These are phyloP conservation scores for Huntiella decipiens DNA, from an alignment of 2,329 filamentous ascomycete species.

Conservation along the genomic window DNA sequence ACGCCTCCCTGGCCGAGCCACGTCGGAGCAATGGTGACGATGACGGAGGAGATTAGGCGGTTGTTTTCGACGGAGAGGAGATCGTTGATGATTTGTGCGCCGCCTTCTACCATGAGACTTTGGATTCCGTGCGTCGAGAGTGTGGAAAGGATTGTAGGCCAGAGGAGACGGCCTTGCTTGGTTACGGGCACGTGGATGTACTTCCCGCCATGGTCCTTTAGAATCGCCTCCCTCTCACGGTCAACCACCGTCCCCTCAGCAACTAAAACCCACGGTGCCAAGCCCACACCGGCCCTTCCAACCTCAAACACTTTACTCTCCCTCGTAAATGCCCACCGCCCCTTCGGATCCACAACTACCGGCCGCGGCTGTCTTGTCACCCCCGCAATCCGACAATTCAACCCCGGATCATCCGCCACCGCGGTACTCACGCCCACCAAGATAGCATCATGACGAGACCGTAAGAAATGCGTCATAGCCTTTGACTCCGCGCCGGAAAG, in stretches of 20 bases:
- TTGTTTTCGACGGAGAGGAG: constrained; percentile 46
- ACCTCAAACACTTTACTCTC: constrained; percentile 47
- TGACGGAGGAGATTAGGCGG: constrained; percentile 52
- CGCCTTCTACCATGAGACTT: constrained; percentile 87
- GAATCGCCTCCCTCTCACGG: constrained; percentile 21
- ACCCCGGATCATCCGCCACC: constrained; percentile 61
- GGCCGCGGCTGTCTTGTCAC: constrained; percentile 51
- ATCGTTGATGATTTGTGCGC: constrained; percentile 63
- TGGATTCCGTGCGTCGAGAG: constrained; percentile 41
- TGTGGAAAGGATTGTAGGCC: constrained; percentile 42
- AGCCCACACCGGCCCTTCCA: constrained; percentile 44
- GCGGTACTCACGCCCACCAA: constrained; percentile 72
- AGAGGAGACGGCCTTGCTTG: constrained; percentile 30
- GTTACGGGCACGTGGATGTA: constrained; percentile 24
- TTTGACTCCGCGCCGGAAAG: constrained; percentile 73
- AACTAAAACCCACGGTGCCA: constrained; percentile 55
- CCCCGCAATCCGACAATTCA: constrained; percentile 60
- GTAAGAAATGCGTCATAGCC: constrained; percentile 82
- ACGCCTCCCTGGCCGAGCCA: constrained; percentile 79
- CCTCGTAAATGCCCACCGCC: constrained; percentile 47
- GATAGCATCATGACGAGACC: constrained; percentile 66
- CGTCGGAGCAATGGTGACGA: constrained; percentile 75
- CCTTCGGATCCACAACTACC: constrained; percentile 60
- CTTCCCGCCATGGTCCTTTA: constrained; percentile 33
- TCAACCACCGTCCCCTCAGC: constrained; percentile 26